Conservation (phyloP, 2,329 filamentous ascomycete species). For the Diaporthe destruens region DNA sequence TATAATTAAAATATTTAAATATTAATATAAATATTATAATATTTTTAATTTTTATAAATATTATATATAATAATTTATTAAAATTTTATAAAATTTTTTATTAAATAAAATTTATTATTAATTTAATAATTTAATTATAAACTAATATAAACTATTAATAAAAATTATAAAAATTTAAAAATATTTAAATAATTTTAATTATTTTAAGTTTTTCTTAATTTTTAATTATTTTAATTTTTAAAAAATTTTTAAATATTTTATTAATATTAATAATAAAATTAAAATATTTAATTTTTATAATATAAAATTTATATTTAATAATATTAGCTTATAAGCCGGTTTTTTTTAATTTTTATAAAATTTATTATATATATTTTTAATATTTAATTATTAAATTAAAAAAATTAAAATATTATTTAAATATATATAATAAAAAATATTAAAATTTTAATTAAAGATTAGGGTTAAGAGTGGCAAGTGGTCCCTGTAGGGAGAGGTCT, state of each 20-base stretch:
- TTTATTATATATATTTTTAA: background rate
- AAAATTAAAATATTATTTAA: conserved; percentile 6
- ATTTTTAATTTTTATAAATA: background rate
- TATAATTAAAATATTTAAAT: conserved; percentile 5
- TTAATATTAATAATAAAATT: conserved; percentile 15
- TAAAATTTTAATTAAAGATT: too few species aligned
- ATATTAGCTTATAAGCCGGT: too few species aligned
- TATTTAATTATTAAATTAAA: background rate
- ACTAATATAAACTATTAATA: background rate
- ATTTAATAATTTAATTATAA: background rate
- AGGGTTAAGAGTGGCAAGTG: too few species aligned
- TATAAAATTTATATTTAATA: too few species aligned
- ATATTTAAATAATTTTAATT: background rate
- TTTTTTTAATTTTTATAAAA: conserved; percentile 9
- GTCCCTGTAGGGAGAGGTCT: too few species aligned
- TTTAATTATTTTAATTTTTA: background rate
- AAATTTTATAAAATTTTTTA: background rate
- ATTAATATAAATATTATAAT: background rate
- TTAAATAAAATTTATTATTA: background rate
- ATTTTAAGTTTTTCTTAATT: background rate
- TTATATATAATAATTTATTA: background rate
- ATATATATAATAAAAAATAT: conserved; percentile 12
- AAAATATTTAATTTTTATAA: conserved; percentile 13
- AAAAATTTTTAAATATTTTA: background rate
- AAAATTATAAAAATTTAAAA: background rate